Conservation (phyloP, 2,329 filamentous ascomycete genomes). For the Epichloe hybrida region DNA sequence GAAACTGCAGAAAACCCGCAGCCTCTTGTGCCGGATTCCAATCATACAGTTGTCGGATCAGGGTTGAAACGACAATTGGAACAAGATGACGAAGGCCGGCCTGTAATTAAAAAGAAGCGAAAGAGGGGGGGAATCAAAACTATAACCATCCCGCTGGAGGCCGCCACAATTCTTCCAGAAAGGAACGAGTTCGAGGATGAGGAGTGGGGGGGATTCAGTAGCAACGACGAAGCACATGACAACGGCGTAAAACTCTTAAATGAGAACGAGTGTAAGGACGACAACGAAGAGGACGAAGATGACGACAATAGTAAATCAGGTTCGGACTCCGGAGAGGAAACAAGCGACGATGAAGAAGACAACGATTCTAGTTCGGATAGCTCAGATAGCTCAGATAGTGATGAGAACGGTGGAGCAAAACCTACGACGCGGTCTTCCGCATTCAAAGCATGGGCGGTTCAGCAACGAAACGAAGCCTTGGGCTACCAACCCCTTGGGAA, state of each 20-base stretch:
- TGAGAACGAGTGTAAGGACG: conserved; percentile 12
- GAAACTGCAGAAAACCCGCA: background rate
- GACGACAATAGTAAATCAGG: conserved; percentile 19
- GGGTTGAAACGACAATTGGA: conserved; percentile 83
- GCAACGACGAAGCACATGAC: conserved; percentile 25
- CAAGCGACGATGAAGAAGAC: conserved; percentile 16
- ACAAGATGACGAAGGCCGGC: conserved; percentile 62
- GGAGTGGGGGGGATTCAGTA: conserved; percentile 50
- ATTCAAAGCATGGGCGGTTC: conserved; percentile 88
- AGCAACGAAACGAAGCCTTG: conserved; percentile 71
- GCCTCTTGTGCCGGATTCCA: background rate
- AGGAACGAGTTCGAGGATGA: conserved; percentile 27
- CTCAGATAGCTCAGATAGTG: conserved; percentile 13
- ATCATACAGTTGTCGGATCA: conserved; percentile 39
- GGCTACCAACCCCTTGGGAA: conserved; percentile 43
- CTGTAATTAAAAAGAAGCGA: conserved; percentile 72
- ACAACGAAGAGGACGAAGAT: conserved; percentile 13
- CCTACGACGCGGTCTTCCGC: conserved; percentile 37
- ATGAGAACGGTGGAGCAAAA: conserved; percentile 14
- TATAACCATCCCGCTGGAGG: conserved; percentile 30
- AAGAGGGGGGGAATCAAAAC: conserved; percentile 50
- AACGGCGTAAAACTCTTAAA: conserved; percentile 6
- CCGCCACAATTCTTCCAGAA: conserved; percentile 24
- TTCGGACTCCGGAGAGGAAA: conserved; percentile 11
- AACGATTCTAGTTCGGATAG: conserved; percentile 21